These are phyloP conservation scores for Vanrija sp. DNA, from an alignment of 1,284 basidiomycete species.

Conservation along the genomic window DNA sequence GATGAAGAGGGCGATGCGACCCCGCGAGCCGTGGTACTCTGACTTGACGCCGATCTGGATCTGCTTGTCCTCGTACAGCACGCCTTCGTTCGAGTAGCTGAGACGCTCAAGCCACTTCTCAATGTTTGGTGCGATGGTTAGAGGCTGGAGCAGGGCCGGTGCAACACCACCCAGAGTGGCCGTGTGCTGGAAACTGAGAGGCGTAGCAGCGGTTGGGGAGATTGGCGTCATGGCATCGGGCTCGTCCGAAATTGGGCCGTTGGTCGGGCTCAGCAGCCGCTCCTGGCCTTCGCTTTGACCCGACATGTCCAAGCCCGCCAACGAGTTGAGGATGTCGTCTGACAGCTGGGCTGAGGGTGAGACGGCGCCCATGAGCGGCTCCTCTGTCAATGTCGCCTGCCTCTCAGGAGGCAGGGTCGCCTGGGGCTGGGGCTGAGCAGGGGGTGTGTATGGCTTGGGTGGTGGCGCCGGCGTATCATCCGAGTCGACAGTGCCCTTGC, in stretches of 20 bases:
- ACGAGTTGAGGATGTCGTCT: slow-evolving; percentile 65
- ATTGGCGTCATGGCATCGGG: background rate
- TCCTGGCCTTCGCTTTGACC: slow-evolving; percentile 33
- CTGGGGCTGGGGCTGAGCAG: background rate
- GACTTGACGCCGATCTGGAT: slow-evolving; percentile 95
- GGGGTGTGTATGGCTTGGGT: slow-evolving; percentile 6
- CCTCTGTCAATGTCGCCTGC: background rate
- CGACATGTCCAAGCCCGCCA: slow-evolving; percentile 76
- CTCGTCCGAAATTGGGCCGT: background rate
- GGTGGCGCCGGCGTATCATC: slow-evolving; percentile 4
- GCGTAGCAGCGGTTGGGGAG: slow-evolving; percentile 1
- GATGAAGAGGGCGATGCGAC: slow-evolving; percentile 87
- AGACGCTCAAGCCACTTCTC: slow-evolving; percentile 89
- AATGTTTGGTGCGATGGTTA: slow-evolving; percentile 65
- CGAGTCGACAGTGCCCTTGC: slow-evolving; percentile 49
- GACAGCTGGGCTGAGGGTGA: slow-evolving; percentile 25
- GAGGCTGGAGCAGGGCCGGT: slow-evolving; percentile 48
- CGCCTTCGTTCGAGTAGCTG: slow-evolving; percentile 73
- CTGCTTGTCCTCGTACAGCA: slow-evolving; percentile 92
- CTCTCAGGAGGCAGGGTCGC: background rate
- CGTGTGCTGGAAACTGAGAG: slow-evolving; percentile 19
- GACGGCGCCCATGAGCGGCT: slow-evolving; percentile 43
- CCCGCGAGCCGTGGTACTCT: slow-evolving; percentile 86
- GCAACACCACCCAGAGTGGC: slow-evolving; percentile 43
- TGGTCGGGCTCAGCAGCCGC: slow-evolving; percentile 33